These are phyloP conservation scores for Cladosporium sp. DNA, from an alignment of 2,329 filamentous ascomycete genomes.

Conservation along the genomic window DNA sequence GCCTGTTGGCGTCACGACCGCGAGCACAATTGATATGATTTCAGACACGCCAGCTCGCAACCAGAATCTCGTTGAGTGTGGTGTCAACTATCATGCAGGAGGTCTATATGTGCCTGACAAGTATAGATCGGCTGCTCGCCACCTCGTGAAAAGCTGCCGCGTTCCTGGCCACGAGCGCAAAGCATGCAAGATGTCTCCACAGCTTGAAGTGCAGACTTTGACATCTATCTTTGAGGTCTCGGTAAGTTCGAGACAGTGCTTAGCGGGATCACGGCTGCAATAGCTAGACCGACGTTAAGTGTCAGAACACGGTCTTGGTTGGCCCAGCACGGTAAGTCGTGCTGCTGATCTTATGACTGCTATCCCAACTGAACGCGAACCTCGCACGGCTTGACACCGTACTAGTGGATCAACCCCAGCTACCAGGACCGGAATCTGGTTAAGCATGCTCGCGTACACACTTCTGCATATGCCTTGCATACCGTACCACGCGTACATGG, in stretches of 20 bases:
- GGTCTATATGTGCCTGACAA: constrained; percentile 11
- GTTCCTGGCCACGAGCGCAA: not conserved
- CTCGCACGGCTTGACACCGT: not conserved
- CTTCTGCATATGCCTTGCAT: constrained; percentile 1
- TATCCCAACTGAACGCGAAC: not conserved
- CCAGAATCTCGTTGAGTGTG: not conserved
- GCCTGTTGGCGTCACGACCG: not conserved
- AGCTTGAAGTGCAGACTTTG: not conserved
- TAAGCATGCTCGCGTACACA: not conserved
- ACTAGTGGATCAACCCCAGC: not conserved
- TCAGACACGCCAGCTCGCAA: not conserved
- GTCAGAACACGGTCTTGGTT: not conserved
- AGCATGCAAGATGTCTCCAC: constrained; percentile 1
- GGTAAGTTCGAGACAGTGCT: constrained; percentile 11
- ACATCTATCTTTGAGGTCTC: not conserved
- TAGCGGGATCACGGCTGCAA: not conserved
- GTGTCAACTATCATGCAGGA: constrained; percentile 3
- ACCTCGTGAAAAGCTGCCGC: not conserved
- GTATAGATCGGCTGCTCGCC: constrained; percentile 1
- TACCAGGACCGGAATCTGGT: not conserved
- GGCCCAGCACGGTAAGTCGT: not conserved
- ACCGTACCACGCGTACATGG: not conserved
- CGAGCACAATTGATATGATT: not conserved
- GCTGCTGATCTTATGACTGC: not conserved
- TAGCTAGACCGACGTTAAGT: constrained; percentile 2